A percentile compares a stretch with the other conserved stretches of the same genome.
Conservation (phyloP, 371 early-diverging fungal species). For the Smittium mucronatum region DNA sequence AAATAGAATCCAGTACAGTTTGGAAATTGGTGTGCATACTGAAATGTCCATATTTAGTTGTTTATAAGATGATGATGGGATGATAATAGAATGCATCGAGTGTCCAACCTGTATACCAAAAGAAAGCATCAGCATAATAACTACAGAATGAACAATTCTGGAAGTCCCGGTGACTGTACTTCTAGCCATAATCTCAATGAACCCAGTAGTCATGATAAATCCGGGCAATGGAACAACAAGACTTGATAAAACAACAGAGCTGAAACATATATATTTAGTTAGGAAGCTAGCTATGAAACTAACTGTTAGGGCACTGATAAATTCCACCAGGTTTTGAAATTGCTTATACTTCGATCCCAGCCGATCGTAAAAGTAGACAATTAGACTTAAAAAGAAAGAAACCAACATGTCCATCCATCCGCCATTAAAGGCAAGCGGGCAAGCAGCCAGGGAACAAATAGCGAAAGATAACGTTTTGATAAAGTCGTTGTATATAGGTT, state of each 20-base stretch:
- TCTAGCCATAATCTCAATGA: constrained; percentile 70
- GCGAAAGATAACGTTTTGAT: constrained; percentile 25
- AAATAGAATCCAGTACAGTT: constrained; percentile 26
- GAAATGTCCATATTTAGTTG: constrained; percentile 23
- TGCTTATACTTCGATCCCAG: constrained; percentile 44
- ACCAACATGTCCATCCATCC: constrained; percentile 48
- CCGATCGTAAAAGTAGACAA: constrained; percentile 41
- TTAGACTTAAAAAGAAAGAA: constrained; percentile 40
- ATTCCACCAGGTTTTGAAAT: constrained; percentile 35
- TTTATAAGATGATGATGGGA: constrained; percentile 8
- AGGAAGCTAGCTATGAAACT: constrained; percentile 36
- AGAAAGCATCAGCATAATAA: constrained; percentile 55
- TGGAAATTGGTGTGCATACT: constrained; percentile 16
- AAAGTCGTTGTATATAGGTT: constrained; percentile 26
- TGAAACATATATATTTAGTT: constrained; percentile 35
- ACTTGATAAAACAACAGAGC: constrained; percentile 48
- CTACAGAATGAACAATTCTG: constrained; percentile 62
- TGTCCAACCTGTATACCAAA: constrained; percentile 62
- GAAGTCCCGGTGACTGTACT: constrained; percentile 72
- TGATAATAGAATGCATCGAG: constrained; percentile 26
- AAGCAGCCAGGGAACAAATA: constrained; percentile 39
- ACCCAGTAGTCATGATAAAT: constrained; percentile 54
- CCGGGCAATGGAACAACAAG: constrained; percentile 59
- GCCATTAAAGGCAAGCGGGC: constrained; percentile 49
- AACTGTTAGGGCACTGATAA: constrained; percentile 33